These are phyloP conservation scores for Citrus hindsii DNA, from an alignment of 345 rosid genomes.

Conservation along the genomic window DNA sequence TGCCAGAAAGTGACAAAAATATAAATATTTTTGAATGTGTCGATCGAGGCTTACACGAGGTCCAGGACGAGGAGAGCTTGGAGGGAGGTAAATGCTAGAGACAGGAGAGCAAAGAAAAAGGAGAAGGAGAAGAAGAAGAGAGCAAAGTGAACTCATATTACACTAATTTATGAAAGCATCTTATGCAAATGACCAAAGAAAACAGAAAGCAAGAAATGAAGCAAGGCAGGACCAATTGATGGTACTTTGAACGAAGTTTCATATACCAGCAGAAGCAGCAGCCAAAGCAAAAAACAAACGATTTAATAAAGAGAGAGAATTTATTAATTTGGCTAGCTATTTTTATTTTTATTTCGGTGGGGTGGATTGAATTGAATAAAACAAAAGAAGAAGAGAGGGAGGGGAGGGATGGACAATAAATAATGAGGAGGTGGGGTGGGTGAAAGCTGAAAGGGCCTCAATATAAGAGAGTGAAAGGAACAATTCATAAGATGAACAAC, in stretches of 20 bases:
- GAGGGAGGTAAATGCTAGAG: conserved; percentile 26
- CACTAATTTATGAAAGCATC: conserved; percentile 11
- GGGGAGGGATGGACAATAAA: conserved; percentile 10
- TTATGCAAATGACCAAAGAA: not conserved
- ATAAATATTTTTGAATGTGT: not conserved
- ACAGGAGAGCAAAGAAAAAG: conserved; percentile 21
- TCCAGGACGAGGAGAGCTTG: conserved; percentile 8
- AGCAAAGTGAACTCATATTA: conserved; percentile 18
- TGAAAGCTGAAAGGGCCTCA: not conserved
- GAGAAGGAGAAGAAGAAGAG: not conserved
- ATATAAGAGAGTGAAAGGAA: conserved; percentile 45
- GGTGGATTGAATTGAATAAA: not conserved
- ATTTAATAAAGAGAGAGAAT: not conserved
- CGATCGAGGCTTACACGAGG: conserved; percentile 16
- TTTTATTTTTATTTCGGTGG: not conserved
- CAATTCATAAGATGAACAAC: conserved; percentile 39
- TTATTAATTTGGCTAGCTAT: not conserved
- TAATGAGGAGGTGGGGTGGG: conserved; percentile 1
- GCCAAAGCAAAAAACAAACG: not conserved
- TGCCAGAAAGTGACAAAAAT: not conserved
- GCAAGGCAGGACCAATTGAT: not conserved
- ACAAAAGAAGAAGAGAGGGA: not conserved
- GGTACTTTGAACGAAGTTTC: not conserved
- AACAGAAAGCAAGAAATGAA: not conserved
- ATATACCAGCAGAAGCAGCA: not conserved